phyloP scores from a whole-genome alignment of 2,329 filamentous ascomycete genomes.

The Elsinoe batatas region DNA sequence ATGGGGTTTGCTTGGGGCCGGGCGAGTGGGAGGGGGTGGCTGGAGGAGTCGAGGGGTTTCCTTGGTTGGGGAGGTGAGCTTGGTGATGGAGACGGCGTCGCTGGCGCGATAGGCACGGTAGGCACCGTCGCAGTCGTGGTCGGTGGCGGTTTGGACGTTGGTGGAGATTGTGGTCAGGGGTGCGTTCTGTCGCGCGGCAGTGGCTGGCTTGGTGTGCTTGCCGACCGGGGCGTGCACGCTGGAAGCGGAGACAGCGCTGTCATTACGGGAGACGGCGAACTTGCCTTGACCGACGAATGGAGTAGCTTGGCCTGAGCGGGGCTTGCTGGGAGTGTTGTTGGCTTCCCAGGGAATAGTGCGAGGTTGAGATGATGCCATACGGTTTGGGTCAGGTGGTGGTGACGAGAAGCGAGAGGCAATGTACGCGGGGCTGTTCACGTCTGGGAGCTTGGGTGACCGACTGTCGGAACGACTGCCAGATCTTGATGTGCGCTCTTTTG shows the following conservation, averaged over 20 bases:
- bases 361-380: background rate
- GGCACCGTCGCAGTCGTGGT: background rate
- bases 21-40: background rate
- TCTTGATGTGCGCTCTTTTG: background rate
- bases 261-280: conserved; percentile 19
- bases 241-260: conserved; percentile 21
- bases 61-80: background rate
- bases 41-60: background rate
- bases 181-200: conserved; percentile 1
- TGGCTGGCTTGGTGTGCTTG: conserved; percentile 16
- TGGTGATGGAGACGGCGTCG: background rate
- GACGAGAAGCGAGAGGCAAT: conserved; percentile 5
- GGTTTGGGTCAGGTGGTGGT: background rate
- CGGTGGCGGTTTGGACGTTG: background rate
- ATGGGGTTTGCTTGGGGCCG: conserved; percentile 14
- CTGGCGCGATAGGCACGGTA: conserved; percentile 14
- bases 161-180: conserved; percentile 10
- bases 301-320: conserved; percentile 7
- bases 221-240: conserved; percentile 18
- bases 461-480: background rate
- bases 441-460: conserved; percentile 3
- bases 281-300: background rate
- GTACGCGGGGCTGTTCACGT: conserved; percentile 9
- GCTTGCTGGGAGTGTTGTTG: conserved; percentile 3
- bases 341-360: conserved; percentile 1